Evolutionary conservation across 257 asterid species (phyloP).

Genomic region (Solanum bulbocastanum): DNA sequence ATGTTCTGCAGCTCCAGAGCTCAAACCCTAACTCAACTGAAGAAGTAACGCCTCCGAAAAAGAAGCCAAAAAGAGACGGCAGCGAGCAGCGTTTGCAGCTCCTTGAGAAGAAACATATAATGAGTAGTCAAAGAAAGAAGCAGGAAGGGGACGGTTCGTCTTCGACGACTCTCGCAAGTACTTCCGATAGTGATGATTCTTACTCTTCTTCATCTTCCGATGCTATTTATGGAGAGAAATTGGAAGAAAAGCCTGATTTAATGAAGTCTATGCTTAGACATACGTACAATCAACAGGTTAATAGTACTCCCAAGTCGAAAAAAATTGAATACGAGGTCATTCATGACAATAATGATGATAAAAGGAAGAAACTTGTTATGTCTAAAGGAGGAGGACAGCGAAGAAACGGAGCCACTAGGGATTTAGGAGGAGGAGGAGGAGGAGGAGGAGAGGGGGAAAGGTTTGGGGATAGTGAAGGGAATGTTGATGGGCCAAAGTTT

Average conservation of each 20-base stretch:
- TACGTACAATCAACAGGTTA: slow-evolving; percentile 24
- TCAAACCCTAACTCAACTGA: background rate
- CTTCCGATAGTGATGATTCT: background rate
- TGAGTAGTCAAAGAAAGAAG: slow-evolving; percentile 4
- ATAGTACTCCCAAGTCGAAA: slow-evolving; percentile 3
- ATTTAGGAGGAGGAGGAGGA: slow-evolving; percentile 5
- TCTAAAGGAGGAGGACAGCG: slow-evolving; percentile 18
- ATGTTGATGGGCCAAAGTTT: slow-evolving; percentile 41
- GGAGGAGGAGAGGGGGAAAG: background rate
- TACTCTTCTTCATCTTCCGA: slow-evolving; percentile 40
- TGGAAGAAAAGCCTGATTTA: slow-evolving; percentile 58
- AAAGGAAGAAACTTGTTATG: slow-evolving; percentile 28
- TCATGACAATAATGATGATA: slow-evolving; percentile 15
- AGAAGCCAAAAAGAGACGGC: slow-evolving; percentile 14
- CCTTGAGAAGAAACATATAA: slow-evolving; percentile 38
- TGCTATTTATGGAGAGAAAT: slow-evolving; percentile 42
- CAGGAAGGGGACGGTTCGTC: background rate
- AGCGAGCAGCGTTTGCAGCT: slow-evolving; percentile 46
- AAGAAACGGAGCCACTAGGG: background rate
- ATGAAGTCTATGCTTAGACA: slow-evolving; percentile 56
- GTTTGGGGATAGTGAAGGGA: slow-evolving; percentile 1
- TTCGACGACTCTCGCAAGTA: background rate
- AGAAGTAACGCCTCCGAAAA: slow-evolving; percentile 1
- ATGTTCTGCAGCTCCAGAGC: background rate
- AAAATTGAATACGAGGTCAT: slow-evolving; percentile 21